Base-by-base conservation (phyloP, 306 rosid genomes). In the Inga leiocalycina region DNA sequence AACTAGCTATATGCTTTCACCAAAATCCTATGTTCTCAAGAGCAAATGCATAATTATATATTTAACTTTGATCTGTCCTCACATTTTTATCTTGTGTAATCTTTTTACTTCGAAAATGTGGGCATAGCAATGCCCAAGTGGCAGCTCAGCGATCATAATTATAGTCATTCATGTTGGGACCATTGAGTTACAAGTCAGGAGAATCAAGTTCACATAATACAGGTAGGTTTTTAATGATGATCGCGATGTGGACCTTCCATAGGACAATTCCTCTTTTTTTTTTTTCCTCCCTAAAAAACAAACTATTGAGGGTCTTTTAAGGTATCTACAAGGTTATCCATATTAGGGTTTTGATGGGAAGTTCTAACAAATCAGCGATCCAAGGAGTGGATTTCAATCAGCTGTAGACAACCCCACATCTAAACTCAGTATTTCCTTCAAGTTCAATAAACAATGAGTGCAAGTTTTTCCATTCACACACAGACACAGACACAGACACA, bases 191-290 rank as follows among this genome's bases (percentile, higher is more conserved):
- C 79, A 19, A 41, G 84, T 80, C 82, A 80, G 74, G 81, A 75
- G 48, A 44, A 11, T 62, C 68, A 62, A 11, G 34, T 20, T 20
- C 70, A 30, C n/a, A 32, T 64, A 30, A 32, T 65, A 65, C 6
- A 4, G 44, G 16, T 17, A 62, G 86, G 86, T 75, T 77, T 77
- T 78, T 81, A 78, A 79, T 39, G 45, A 20, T 64, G 82, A 87
- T 65, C n/a, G 43, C 41, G 70, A 34, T 64, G 5, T 85, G 51
- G 52, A 39, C 64, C 41, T n/a, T n/a, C n/a, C n/a, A n/a, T n/a
- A n/a, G n/a, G n/a, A n/a, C n/a, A n/a, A n/a, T n/a, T n/a, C n/a
- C n/a, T n/a, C n/a, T n/a, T n/a, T 24, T 20, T n/a, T 57, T 76
- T 24, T 27, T 27, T 1, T 1, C 30, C 30, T 27, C 30, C 30